phyloP scores from a whole-genome alignment of 345 rosid genomes.

The Dovyalis caffra region DNA sequence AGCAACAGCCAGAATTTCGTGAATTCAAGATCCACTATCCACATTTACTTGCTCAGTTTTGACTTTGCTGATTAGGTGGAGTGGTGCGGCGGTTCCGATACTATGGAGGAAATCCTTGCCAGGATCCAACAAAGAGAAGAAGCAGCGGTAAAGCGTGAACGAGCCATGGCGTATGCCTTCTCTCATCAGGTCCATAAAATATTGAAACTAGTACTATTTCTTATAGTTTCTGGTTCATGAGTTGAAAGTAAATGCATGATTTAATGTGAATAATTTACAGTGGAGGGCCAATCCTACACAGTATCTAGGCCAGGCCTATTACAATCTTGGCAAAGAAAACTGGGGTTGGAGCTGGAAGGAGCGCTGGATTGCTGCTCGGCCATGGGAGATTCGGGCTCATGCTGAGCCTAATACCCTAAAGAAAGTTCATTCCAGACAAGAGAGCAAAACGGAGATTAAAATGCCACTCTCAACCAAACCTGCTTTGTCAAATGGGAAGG shows the following conservation, averaged over 20 bases:
- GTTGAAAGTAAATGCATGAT: background rate
- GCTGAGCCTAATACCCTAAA: constrained; percentile 28
- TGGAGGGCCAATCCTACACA: constrained; percentile 85
- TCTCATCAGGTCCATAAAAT: constrained; percentile 68
- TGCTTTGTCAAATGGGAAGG: constrained; percentile 31
- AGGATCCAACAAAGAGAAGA: constrained; percentile 80
- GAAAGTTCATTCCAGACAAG: constrained; percentile 31
- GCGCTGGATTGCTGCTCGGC: constrained; percentile 78
- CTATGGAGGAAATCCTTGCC: constrained; percentile 76
- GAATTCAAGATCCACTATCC: background rate
- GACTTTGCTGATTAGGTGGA: constrained; percentile 51
- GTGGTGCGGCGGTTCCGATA: constrained; percentile 74
- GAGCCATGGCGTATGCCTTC: constrained; percentile 93
- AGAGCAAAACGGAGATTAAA: constrained; percentile 36
- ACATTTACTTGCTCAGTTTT: background rate
- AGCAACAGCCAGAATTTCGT: too few relatives aligned
- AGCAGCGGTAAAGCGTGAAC: constrained; percentile 76
- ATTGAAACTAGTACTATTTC: background rate
- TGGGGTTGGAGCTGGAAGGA: constrained; percentile 98
- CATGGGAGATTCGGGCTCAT: constrained; percentile 72
- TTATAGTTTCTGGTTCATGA: background rate
- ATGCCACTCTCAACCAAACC: constrained; percentile 23
- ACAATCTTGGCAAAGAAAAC: constrained; percentile 55
- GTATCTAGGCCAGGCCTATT: constrained; percentile 77
- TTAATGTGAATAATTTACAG: constrained; percentile 31